phyloP scores from a whole-genome alignment of 2,329 filamentous ascomycete species.

The Hymenoscyphus linearis region DNA sequence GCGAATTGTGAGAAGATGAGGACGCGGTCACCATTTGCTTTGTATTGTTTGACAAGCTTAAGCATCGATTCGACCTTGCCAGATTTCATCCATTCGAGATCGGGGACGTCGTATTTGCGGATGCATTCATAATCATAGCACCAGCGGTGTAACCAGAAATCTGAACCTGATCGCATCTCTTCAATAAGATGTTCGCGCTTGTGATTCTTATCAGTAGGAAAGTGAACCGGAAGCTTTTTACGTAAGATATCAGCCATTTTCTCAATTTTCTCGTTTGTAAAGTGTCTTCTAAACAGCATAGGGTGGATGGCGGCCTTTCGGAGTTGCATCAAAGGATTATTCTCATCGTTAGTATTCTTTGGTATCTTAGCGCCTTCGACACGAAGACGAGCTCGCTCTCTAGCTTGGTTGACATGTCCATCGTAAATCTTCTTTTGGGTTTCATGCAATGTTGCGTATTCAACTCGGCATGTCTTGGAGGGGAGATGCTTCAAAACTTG shows the following conservation, averaged over 20 bases:
- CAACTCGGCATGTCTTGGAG: slow-evolving; percentile 69
- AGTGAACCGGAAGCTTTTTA: slow-evolving; percentile 54
- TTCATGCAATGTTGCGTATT: slow-evolving; percentile 73
- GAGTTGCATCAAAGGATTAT: slow-evolving; percentile 81
- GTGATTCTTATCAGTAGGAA: slow-evolving; percentile 42
- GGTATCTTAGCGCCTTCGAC: slow-evolving; percentile 45
- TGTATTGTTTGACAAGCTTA: slow-evolving; percentile 67
- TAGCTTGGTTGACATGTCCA: slow-evolving; percentile 58
- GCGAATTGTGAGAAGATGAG: slow-evolving; percentile 94
- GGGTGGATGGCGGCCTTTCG: slow-evolving; percentile 91
- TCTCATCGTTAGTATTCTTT: slow-evolving; percentile 44
- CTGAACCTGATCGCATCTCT: slow-evolving; percentile 53
- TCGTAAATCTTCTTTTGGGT: slow-evolving; percentile 71
- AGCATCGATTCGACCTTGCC: slow-evolving; percentile 84
- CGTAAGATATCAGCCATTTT: slow-evolving; percentile 76
- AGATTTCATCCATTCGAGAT: slow-evolving; percentile 53
- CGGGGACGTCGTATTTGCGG: slow-evolving; percentile 49
- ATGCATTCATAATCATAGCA: slow-evolving; percentile 54
- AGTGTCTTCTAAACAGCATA: slow-evolving; percentile 77
- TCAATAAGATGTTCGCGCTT: slow-evolving; percentile 46
- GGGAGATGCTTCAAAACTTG: slow-evolving; percentile 86
- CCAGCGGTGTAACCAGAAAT: slow-evolving; percentile 62
- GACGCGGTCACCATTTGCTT: slow-evolving; percentile 75
- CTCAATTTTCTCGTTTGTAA: slow-evolving; percentile 66
- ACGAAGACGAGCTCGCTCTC: slow-evolving; percentile 51